phyloP scores from a whole-genome alignment of 805 yeast species.

The Ogataea neopini region DNA sequence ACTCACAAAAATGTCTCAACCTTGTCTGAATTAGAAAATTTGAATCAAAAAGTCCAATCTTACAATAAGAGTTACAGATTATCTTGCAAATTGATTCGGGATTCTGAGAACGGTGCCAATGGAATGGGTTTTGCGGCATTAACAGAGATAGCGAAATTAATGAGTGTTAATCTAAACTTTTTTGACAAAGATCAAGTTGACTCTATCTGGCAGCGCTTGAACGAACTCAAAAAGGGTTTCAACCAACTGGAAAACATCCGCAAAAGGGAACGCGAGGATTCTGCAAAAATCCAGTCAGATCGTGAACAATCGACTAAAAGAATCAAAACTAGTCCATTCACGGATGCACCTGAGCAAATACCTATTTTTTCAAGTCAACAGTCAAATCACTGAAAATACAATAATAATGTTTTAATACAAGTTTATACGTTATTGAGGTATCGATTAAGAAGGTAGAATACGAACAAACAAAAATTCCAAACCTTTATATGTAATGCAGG shows the following conservation, averaged over 20 bases:
- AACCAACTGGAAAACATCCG: too few relatives aligned
- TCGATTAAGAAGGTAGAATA: background rate
- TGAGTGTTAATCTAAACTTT: conserved; percentile 8
- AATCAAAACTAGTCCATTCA: background rate
- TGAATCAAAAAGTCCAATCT: conserved; percentile 21
- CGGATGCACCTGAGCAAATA: background rate
- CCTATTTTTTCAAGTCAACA: background rate
- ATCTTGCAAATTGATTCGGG: conserved; percentile 8
- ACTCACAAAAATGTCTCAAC: conserved; percentile 12
- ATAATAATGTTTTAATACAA: background rate
- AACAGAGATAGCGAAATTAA: conserved; percentile 8
- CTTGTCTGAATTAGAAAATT: conserved; percentile 20
- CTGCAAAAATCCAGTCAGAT: background rate
- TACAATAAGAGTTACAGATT: conserved; percentile 23
- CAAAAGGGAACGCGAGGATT: background rate
- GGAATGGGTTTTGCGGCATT: conserved; percentile 15
- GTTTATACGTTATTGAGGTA: background rate
- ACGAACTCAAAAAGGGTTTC: conserved; percentile 3
- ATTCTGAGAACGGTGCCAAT: conserved; percentile 6
- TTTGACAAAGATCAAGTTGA: conserved; percentile 16
- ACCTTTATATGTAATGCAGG: too few relatives aligned
- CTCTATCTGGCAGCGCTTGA: background rate
- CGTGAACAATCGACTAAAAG: background rate
- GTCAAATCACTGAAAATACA: background rate
- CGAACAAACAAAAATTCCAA: too few relatives aligned